phyloP scores from a whole-genome alignment of 2,329 filamentous ascomycete species.

The Fusarium globosum region DNA sequence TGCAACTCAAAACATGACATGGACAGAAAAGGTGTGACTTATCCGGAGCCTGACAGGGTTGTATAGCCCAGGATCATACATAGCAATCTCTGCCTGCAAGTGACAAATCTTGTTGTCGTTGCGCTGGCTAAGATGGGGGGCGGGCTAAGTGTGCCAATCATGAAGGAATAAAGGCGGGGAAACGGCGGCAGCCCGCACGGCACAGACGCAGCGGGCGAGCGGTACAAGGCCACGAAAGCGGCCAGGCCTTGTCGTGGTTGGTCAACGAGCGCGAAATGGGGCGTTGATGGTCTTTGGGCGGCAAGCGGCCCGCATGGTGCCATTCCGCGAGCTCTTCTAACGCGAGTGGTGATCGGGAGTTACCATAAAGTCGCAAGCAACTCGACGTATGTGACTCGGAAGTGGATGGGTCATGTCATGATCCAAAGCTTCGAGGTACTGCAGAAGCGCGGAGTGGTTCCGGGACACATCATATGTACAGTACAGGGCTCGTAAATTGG shows the following conservation, averaged over 20 bases:
- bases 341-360: constrained; percentile 13
- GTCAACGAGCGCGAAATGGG: constrained; percentile 35
- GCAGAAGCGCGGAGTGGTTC: constrained; percentile 20
- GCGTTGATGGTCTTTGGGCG: constrained; percentile 29
- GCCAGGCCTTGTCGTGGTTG: constrained; percentile 28
- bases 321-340: constrained; percentile 29
- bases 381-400: constrained; percentile 5
- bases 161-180: constrained; percentile 18
- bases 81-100: constrained; percentile 32
- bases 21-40: constrained; percentile 9
- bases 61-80: constrained; percentile 21
- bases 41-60: constrained; percentile 24
- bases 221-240: constrained; percentile 29
- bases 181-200: constrained; percentile 36
- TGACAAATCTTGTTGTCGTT: constrained; percentile 38
- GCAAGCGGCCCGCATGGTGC: constrained; percentile 37
- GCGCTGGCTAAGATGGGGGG: constrained; percentile 34
- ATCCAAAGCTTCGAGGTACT: constrained; percentile 31
- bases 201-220: constrained; percentile 32
- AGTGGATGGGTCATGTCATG: constrained; percentile 32
- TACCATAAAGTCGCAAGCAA: constrained; percentile 9
- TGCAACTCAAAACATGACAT: constrained; percentile 17
- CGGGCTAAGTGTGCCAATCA: constrained; percentile 43
- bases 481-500: constrained; percentile 9
- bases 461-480: constrained; percentile 4